Evolutionary conservation across 306 rosid genomes (phyloP), one percentile per base, ranked within the genome.

Genomic region (Castanospermum australe): DNA sequence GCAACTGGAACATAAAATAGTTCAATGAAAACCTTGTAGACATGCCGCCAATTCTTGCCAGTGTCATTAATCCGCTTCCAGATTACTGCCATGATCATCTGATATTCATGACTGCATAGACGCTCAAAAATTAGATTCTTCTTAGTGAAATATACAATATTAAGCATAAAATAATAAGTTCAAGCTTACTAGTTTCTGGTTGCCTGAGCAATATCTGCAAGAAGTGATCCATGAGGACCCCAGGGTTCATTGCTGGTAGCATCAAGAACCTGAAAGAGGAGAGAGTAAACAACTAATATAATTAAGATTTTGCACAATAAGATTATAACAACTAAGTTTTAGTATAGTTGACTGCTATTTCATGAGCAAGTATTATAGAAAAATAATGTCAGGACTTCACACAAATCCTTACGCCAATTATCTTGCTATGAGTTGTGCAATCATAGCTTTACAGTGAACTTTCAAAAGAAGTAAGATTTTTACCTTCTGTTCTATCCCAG

Each of bases 161-260:
- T 71, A 82, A 79, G 44, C 68, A 69, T 21, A 70, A 45, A 77
- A 50, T 54, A 10, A 67, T 60, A 15, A 59, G 15, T 20, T 68
- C 15, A 75, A 39, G 79, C 96, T 89, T 88, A 96, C 99, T 91
- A 89, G 76, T 96, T 96, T 87, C 96, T 88, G 67, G 97, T 89
- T 51, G 98, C 96, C 83, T 82, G 87, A 73, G 99, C 94, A 83
- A 96, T 91, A 82, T 96, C 98, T 17, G 98, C 94, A 81, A 96
- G 99, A 86, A 96, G 92, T 28, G 97, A 69, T 85, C 99, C 99
- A 86, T 96, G 99, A 78, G 99, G 99, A 80, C 99, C 99, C 99
- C 99, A 96, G 35, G 98, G 93, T 83, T 96, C 99, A 83, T 96
- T 96, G 92, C 98, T 96, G 62, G 99, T 96, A 82, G 99, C 80